A percentile compares a stretch with the other conserved stretches of the same genome.
These are phyloP conservation scores for Blastobotrys buckinghamii DNA, from an alignment of 1,139 yeast species.

Conservation along the genomic window DNA sequence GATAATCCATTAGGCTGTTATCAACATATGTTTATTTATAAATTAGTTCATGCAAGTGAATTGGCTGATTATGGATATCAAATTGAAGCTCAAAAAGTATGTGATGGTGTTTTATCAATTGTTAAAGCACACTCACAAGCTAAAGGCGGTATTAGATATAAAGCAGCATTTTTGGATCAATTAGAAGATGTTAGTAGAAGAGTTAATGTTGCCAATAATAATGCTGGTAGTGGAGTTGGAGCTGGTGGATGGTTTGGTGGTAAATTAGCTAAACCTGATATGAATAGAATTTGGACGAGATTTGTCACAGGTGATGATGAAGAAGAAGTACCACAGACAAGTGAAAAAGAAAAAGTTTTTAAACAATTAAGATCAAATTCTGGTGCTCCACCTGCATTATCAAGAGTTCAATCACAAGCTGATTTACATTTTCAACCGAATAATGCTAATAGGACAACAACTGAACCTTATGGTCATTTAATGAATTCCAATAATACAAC, in stretches of 20 bases:
- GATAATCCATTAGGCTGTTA: constrained; percentile 33
- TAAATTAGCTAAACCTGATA: constrained; percentile 65
- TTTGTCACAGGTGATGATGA: constrained; percentile 86
- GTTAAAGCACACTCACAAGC: constrained; percentile 34
- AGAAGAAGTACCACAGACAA: constrained; percentile 26
- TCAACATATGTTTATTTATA: constrained; percentile 51
- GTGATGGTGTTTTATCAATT: constrained; percentile 46
- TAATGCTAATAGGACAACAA: not conserved
- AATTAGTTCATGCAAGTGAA: constrained; percentile 55
- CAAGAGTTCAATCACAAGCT: constrained; percentile 12
- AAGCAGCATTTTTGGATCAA: constrained; percentile 36
- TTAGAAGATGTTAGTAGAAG: constrained; percentile 33
- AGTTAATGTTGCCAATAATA: constrained; percentile 28
- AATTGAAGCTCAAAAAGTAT: constrained; percentile 53
- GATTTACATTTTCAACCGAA: constrained; percentile 4
- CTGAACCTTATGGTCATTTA: not conserved
- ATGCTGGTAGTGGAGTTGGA: constrained; percentile 33
- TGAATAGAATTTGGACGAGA: constrained; percentile 76
- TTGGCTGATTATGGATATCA: constrained; percentile 59
- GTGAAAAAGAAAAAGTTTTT: constrained; percentile 36
- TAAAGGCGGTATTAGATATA: constrained; percentile 38
- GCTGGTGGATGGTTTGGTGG: constrained; percentile 52
- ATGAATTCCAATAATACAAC: not conserved
- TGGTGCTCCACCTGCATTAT: constrained; percentile 10
- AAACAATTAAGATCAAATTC: constrained; percentile 9